A percentile compares a stretch with the other conserved stretches of the same genome.
phyloP scores from a whole-genome alignment of 1,284 basidiomycete genomes.

The Limonomyces culmigenus region DNA sequence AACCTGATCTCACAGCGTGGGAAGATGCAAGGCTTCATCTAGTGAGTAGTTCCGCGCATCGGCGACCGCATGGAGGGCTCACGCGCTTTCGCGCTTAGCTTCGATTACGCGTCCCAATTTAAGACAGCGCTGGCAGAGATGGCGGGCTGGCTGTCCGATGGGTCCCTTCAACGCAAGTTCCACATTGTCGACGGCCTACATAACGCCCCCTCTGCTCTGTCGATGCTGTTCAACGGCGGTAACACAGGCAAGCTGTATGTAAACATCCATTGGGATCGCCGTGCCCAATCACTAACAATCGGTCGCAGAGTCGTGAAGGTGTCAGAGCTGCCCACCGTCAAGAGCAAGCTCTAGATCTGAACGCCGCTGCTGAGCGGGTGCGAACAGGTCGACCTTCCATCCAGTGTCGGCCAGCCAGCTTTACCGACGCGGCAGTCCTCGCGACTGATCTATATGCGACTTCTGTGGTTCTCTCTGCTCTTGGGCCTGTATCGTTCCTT shows the following conservation, averaged over 20 bases:
- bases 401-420: no score
- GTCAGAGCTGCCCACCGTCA: conserved; percentile 12
- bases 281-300: background rate
- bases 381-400: no score
- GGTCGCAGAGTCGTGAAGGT: conserved; percentile 29
- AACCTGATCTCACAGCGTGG: conserved; percentile 64
- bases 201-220: conserved; percentile 50
- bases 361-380: no score
- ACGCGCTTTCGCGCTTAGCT: conserved; percentile 17
- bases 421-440: no score
- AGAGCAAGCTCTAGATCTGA: background rate
- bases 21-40: conserved; percentile 70
- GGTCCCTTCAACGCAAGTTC: conserved; percentile 72
- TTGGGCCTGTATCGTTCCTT: no score
- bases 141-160: conserved; percentile 36
- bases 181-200: conserved; percentile 63
- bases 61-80: background rate
- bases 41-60: conserved; percentile 24
- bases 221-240: conserved; percentile 60
- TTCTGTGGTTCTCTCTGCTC: no score
- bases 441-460: no score
- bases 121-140: conserved; percentile 37
- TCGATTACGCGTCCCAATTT: conserved; percentile 48
- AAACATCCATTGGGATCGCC: background rate
- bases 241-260: conserved; percentile 75